Conservation (phyloP, 345 rosid genomes). For the Dipteronia sinensis region DNA sequence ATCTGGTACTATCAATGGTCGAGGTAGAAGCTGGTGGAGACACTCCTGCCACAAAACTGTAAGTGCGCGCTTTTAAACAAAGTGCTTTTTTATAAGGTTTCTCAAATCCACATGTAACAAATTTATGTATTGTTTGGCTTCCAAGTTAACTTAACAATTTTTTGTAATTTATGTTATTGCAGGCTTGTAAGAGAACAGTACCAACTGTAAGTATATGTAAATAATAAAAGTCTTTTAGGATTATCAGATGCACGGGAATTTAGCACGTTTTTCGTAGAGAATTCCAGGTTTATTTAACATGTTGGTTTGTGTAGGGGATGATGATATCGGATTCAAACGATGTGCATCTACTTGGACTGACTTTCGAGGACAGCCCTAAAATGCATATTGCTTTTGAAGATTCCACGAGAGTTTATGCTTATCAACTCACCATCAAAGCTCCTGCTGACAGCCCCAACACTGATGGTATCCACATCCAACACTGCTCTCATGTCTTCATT, state of each 20-base stretch:
- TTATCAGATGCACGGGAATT: too few relatives aligned
- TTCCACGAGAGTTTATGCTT: conserved; percentile 23
- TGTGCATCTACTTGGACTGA: conserved; percentile 34
- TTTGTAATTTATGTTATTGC: background rate
- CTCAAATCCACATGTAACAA: too few relatives aligned
- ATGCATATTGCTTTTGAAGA: conserved; percentile 44
- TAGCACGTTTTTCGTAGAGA: too few relatives aligned
- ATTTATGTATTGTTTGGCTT: too few relatives aligned
- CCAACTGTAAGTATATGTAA: conserved; percentile 38
- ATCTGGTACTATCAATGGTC: background rate
- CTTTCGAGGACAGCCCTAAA: conserved; percentile 46
- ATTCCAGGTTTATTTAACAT: too few relatives aligned
- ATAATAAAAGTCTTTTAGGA: too few relatives aligned
- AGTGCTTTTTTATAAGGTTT: too few relatives aligned
- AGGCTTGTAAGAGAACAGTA: conserved; percentile 37
- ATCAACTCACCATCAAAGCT: conserved; percentile 38
- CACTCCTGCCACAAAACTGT: background rate
- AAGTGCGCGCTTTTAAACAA: too few relatives aligned
- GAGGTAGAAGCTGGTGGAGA: background rate
- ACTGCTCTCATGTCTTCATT: conserved; percentile 27
- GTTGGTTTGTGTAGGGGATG: conserved; percentile 29
- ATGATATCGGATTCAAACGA: conserved; percentile 34
- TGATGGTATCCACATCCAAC: conserved; percentile 59
- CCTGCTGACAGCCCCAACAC: conserved; percentile 55
- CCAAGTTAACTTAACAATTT: too few relatives aligned